These are phyloP conservation scores for Mimosa bimucronata DNA, from an alignment of 306 rosid genomes.

Conservation along the genomic window DNA sequence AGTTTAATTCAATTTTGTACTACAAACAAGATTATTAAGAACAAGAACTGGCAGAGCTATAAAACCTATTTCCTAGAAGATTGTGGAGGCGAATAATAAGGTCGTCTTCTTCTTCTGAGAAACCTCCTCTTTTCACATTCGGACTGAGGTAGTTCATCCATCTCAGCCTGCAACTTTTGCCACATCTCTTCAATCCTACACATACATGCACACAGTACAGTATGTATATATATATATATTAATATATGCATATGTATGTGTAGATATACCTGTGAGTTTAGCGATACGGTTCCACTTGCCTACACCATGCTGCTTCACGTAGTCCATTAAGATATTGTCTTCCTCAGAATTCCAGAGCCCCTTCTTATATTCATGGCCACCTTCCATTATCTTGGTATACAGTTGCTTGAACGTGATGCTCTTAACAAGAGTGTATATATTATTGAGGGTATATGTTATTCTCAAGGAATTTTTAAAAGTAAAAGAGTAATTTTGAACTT, in stretches of 20 bases:
- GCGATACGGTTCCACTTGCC: conserved; percentile 71
- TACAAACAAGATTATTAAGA: too few species aligned
- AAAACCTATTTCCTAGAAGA: conserved; percentile 63
- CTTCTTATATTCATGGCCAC: conserved; percentile 45
- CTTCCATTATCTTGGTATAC: conserved; percentile 30
- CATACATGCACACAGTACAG: neutral
- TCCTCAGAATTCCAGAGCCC: conserved; percentile 63
- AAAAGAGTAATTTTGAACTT: neutral
- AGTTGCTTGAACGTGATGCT: neutral
- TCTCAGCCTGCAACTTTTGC: conserved; percentile 68
- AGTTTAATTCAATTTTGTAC: neutral
- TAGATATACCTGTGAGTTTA: conserved; percentile 44
- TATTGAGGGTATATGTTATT: neutral
- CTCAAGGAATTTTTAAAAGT: neutral
- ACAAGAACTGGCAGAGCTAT: too few species aligned
- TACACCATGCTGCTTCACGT: conserved; percentile 50
- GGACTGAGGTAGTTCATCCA: conserved; percentile 73
- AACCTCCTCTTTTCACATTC: conserved; percentile 55
- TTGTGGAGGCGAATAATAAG: conserved; percentile 69
- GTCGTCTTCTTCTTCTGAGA: conserved; percentile 66
- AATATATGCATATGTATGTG: neutral
- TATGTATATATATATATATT: too few species aligned
- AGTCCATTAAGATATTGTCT: conserved; percentile 52
- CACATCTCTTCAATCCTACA: conserved; percentile 64
- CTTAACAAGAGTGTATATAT: neutral